phyloP scores from a whole-genome alignment of 2,329 filamentous ascomycete genomes.

The Lasiodiplodia sp. region DNA sequence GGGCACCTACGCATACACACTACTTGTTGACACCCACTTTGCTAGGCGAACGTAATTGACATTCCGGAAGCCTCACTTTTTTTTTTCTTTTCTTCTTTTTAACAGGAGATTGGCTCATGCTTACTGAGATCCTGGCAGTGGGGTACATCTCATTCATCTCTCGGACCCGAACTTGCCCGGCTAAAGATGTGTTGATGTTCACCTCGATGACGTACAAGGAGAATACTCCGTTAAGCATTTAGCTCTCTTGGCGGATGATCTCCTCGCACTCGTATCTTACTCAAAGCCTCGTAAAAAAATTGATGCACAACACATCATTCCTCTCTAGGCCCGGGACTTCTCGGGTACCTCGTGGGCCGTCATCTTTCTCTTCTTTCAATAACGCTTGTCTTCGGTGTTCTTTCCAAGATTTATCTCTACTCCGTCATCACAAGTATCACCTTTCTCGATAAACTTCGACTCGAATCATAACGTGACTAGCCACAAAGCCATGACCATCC shows the following conservation, averaged over 20 bases:
- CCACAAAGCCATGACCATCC: neutral
- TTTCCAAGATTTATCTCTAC: neutral
- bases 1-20: neutral
- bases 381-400: neutral
- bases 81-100: neutral
- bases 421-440: neutral
- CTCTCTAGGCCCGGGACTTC: neutral
- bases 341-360: neutral
- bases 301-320: neutral
- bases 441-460: neutral
- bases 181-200: neutral
- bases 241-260: conserved; percentile 10
- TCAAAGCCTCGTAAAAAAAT: too few relatives aligned
- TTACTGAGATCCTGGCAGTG: neutral
- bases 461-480: neutral
- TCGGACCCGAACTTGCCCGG: neutral
- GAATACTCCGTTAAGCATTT: neutral
- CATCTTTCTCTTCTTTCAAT: neutral
- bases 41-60: conserved; percentile 12
- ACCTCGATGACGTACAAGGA: neutral
- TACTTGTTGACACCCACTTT: conserved; percentile 1
- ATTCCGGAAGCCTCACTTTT: conserved; percentile 13
- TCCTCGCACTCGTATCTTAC: neutral
- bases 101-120: neutral
- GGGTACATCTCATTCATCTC: neutral